These are phyloP conservation scores for Begonia peltatifolia DNA, from an alignment of 306 rosid species.

Conservation along the genomic window DNA sequence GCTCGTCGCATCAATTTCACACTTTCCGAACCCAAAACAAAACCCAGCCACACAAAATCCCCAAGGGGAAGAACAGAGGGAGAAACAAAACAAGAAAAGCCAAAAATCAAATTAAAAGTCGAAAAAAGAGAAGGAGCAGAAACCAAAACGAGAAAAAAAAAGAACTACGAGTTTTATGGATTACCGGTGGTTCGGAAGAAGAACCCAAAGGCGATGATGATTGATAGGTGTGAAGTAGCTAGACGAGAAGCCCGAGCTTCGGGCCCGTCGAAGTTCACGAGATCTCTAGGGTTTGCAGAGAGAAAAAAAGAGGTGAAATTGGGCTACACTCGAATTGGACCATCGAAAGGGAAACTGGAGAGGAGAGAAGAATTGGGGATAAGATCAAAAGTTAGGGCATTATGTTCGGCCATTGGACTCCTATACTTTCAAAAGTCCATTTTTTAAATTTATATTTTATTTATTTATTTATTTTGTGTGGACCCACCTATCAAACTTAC, in stretches of 20 bases:
- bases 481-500: no score
- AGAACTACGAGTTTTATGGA: neutral
- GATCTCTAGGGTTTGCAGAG: conserved; percentile 47
- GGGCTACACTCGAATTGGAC: conserved; percentile 94
- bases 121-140: neutral
- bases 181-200: conserved; percentile 14
- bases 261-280: conserved; percentile 13
- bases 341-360: conserved; percentile 12
- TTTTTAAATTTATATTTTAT: neutral
- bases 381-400: neutral
- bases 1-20: neutral
- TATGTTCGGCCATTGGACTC: neutral
- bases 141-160: neutral
- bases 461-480: neutral
- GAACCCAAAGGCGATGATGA: conserved; percentile 7
- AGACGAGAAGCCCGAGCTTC: conserved; percentile 28
- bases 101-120: neutral
- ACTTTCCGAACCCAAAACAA: neutral
- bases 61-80: neutral
- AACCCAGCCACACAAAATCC: neutral
- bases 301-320: conserved; percentile 32
- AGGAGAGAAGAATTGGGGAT: conserved; percentile 1
- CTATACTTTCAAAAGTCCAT: conserved; percentile 9
- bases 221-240: conserved; percentile 1
- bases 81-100: neutral